phyloP scores from a whole-genome alignment of 1,139 yeast species.

The Blastobotrys elegans region DNA sequence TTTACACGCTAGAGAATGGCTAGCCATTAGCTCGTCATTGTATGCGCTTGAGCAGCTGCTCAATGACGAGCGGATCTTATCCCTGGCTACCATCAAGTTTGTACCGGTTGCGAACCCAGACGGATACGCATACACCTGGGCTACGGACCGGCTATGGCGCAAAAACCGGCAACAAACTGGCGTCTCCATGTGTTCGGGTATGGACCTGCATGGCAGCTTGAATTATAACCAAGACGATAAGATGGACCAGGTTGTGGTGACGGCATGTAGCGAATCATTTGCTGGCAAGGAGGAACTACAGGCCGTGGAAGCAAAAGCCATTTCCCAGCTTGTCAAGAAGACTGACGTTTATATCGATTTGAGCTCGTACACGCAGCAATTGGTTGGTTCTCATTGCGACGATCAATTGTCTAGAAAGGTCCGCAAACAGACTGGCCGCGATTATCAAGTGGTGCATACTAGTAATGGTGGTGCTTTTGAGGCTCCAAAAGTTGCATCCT shows the following conservation, averaged over 20 bases:
- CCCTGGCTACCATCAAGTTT: constrained; percentile 44
- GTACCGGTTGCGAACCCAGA: constrained; percentile 87
- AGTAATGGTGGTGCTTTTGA: not conserved
- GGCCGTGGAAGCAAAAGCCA: constrained; percentile 62
- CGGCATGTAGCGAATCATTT: constrained; percentile 35
- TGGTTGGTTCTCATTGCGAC: constrained; percentile 36
- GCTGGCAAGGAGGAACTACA: constrained; percentile 74
- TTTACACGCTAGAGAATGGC: constrained; percentile 89
- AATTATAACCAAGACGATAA: constrained; percentile 46
- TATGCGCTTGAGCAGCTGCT: constrained; percentile 56
- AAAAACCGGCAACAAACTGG: constrained; percentile 78
- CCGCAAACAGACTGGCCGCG: constrained; percentile 13
- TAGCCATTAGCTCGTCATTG: constrained; percentile 65
- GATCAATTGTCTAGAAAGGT: constrained; percentile 19
- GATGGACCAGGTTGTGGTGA: not conserved
- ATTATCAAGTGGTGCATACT: constrained; percentile 58
- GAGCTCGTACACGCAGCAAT: constrained; percentile 81
- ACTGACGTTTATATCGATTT: constrained; percentile 70
- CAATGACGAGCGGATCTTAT: constrained; percentile 41
- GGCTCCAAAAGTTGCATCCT: constrained; percentile 1
- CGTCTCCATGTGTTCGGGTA: constrained; percentile 65
- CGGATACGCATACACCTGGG: constrained; percentile 85
- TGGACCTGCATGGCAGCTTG: constrained; percentile 84
- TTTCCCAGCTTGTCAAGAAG: constrained; percentile 59
- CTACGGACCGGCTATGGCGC: constrained; percentile 75